These are phyloP conservation scores for Davidsoniella neocaledoniae DNA, from an alignment of 2,329 filamentous ascomycete species.

Conservation along the genomic window DNA sequence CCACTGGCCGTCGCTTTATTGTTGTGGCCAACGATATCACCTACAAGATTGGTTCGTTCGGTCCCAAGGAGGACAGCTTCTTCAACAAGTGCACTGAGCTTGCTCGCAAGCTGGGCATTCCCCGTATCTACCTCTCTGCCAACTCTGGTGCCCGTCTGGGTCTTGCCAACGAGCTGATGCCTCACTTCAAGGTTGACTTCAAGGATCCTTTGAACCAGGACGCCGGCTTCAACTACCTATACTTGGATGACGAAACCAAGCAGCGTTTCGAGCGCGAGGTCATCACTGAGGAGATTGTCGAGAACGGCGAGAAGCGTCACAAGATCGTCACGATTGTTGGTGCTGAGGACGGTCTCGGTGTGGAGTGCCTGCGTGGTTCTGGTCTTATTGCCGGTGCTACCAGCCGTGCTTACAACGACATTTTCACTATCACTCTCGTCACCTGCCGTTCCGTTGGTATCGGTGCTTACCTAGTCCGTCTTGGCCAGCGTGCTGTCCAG, in stretches of 20 bases:
- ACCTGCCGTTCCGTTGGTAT: constrained; percentile 99
- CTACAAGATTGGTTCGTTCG: constrained; percentile 96
- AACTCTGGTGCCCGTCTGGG: constrained; percentile 97
- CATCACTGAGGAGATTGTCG: constrained; percentile 69
- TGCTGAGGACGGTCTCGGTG: constrained; percentile 87
- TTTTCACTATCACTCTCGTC: constrained; percentile 94
- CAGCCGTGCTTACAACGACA: constrained; percentile 92
- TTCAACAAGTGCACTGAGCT: constrained; percentile 98
- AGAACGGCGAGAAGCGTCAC: constrained; percentile 78
- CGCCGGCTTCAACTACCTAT: constrained; percentile 90
- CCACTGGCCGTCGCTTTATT: constrained; percentile 77
- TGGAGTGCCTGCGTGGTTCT: constrained; percentile 91
- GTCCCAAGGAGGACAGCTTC: constrained; percentile 90
- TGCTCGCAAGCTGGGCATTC: constrained; percentile 83
- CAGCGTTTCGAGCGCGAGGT: constrained; percentile 60
- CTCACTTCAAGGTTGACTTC: constrained; percentile 94
- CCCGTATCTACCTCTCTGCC: constrained; percentile 91
- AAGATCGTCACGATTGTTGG: constrained; percentile 90
- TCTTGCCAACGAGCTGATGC: constrained; percentile 90
- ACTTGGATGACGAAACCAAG: constrained; percentile 75
- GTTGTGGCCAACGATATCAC: constrained; percentile 99
- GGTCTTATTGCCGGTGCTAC: constrained; percentile 97
- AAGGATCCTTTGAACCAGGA: constrained; percentile 70
- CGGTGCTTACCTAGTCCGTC: constrained; percentile 93
- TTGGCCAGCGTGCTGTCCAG: constrained; percentile 95